Base-by-base conservation (phyloP, 371 early-diverging fungal species). In the Syncephalis plumigaleata region DNA sequence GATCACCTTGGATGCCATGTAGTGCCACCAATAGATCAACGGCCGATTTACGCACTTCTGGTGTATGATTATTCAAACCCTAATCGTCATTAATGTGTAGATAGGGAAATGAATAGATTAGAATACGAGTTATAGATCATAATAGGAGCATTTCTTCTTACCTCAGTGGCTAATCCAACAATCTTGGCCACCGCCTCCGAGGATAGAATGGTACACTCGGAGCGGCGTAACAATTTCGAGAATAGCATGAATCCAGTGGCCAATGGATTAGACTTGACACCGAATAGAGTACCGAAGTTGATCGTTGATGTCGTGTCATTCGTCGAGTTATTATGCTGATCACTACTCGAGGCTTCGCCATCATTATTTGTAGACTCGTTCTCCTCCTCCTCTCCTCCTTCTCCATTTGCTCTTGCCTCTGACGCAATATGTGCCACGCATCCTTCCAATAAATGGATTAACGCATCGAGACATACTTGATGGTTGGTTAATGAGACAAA, bases 11-110 rank as follows among this genome's bases (percentile, higher is more conserved):
- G 16, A 52, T 26, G 18, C 31, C 39, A 44, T 52, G 47, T 3
- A 52, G 22, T 39, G 48, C 31, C 22, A 52, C 53, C n/a, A 52
- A 15, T 22, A 47, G 17, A 36, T 52, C 53, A 22, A 52, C 48
- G 17, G 47, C 53, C 5, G 53, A 23, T 38, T 52, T 52, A 24
- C 53, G 53, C 24, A 52, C 36, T n/a, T 48, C 48, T 9, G 53
- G 47, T 23, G 36, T 52, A 21, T 25, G 21, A 26, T 52, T 47
- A 36, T 44, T 47, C 16, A 52, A 47, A 7, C 48, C 53, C 53
- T 52, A 52, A 9, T 13, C 17, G 20, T 31, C 4, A n/a, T n/a
- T n/a, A n/a, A n/a, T n/a, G n/a, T n/a, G n/a, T n/a, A n/a, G n/a
- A n/a, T n/a, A n/a, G n/a, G n/a, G n/a, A n/a, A n/a, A n/a, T n/a